Evolutionary conservation across 768 basidiomycete genomes (phyloP).

Genomic region (Serendipita sp.): DNA sequence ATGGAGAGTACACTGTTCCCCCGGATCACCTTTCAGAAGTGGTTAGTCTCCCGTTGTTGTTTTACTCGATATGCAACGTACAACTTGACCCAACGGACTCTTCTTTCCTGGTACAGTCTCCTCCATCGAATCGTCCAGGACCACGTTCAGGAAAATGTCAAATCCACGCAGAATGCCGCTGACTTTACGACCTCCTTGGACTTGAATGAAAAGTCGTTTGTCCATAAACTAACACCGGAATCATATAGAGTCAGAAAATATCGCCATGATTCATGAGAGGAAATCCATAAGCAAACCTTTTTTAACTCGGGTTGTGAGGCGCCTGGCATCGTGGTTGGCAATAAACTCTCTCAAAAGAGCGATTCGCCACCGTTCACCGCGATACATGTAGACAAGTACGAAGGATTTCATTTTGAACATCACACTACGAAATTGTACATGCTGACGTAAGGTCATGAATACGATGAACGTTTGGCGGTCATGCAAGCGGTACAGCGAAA

Average conservation of each 20-base stretch:
- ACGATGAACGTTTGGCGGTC: no score
- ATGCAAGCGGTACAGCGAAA: no score
- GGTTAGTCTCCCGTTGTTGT: not conserved
- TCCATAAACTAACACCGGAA: conserved; percentile 75
- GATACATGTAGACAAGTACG: no score
- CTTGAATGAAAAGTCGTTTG: conserved; percentile 85
- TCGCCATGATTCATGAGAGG: conserved; percentile 9
- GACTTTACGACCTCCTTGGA: conserved; percentile 91
- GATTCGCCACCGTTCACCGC: no score
- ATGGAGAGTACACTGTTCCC: conserved; percentile 95
- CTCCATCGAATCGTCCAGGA: conserved; percentile 89
- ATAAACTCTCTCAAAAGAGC: no score
- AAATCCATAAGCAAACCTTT: conserved; percentile 46
- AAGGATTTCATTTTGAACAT: no score
- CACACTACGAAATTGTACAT: no score
- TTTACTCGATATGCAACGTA: conserved; percentile 27
- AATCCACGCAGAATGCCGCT: conserved; percentile 91
- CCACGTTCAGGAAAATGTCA: conserved; percentile 96
- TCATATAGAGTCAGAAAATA: conserved; percentile 2
- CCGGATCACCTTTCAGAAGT: conserved; percentile 64
- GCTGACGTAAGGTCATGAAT: no score
- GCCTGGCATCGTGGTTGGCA: conserved; percentile 55
- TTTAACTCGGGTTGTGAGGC: conserved; percentile 95
- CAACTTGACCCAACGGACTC: conserved; percentile 81
- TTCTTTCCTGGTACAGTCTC: conserved; percentile 83